Evolutionary conservation across 192 early-diverging fungal species (phyloP), one percentile per base, ranked within the genome.

Genomic region (Mycoemilia scoparia): DNA sequence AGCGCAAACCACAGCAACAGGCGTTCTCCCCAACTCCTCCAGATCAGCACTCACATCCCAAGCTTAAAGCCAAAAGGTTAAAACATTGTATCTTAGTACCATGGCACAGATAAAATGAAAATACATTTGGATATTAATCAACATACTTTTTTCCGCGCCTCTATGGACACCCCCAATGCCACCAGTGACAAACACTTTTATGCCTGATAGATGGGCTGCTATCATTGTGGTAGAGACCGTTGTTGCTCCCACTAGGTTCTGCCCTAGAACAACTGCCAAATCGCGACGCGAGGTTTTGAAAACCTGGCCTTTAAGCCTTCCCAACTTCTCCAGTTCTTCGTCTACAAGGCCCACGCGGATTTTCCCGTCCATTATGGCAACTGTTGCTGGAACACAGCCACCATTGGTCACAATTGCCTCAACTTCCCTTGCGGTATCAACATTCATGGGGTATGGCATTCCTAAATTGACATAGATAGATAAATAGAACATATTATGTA

Each of bases 101-200:
- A n/a, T n/a, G n/a, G n/a, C n/a, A n/a, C n/a, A n/a, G n/a, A n/a
- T n/a, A n/a, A n/a, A n/a, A n/a, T n/a, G n/a, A n/a, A n/a, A n/a
- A n/a, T n/a, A n/a, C n/a, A n/a, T n/a, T n/a, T n/a, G n/a, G n/a
- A n/a, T n/a, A n/a, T n/a, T n/a, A n/a, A n/a, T n/a, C n/a, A n/a
- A n/a, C 71, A 88, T 67, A 0, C 77, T 71, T 13, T 51, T 40
- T 51, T 78, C 74, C 10, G 69, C 84, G 6, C 78, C 84, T 6
- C 89, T 71, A 39, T 92, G 87, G 20, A 87, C 89, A 21, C 93
- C 93, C 24, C 93, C 93, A 36, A 97, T 95, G 4, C 91, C 93
- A 12, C 93, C 93, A 4, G 93, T 97, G 5, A 82, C 88, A 70
- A 97, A 97, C 0, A 97, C 59, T 22, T 49, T 43, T 35, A 97